Base-by-base conservation (phyloP, 73 alveolate species). In the Tetrahymena borealis region DNA sequence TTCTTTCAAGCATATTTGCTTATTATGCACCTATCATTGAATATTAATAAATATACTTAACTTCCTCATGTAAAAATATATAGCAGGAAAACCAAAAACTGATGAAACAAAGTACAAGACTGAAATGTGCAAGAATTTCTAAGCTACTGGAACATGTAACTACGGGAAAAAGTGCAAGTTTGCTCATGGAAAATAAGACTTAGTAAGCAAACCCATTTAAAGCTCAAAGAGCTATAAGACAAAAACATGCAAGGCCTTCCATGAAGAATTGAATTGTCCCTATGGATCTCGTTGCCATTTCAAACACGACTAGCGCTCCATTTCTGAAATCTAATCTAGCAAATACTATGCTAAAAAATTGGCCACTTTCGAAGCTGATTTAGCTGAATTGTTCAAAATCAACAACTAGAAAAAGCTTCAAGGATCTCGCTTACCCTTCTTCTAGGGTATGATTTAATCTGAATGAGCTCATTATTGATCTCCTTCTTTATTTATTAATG, bases 131-230 rank as follows among this genome's bases (percentile, higher is more conserved):
- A 97, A 97, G 95, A 98, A 98, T 94, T 98, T 98, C 98, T 94
- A 97, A 90, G 99, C 97, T 91, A 95, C 94, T 15, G 96, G 98
- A 38, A 79, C 91, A 38, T 98, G 99, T 95, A 94, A 93, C 40
- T 98, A 98, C 90, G 98, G 98, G 31, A 94, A 93, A 60, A 96
- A 96, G 95, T 98, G 99, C 96, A 94, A 97, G 40, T 98, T 98
- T 91, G 99, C 99, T 0, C 99, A 98, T 95, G 99, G 99, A 28
- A 90, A 93, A 18, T 91, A 96, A 36, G 99, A 98, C 94, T 96
- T 98, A 36, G 95, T 95, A 24, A 94, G 78, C 20, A 97, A 97
- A 94, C 94, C 94, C 39, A 98, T 96, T 38, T 91, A 90, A 33
- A 95, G 95, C 78, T 91, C 95, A n/a, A 96, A 95, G 92, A 60